Percentiles rank a stretch among this genome's conserved stretches.
These are phyloP conservation scores for Eragrostis tef DNA, from an alignment of 202 grass and related monocot genomes.

Conservation along the genomic window DNA sequence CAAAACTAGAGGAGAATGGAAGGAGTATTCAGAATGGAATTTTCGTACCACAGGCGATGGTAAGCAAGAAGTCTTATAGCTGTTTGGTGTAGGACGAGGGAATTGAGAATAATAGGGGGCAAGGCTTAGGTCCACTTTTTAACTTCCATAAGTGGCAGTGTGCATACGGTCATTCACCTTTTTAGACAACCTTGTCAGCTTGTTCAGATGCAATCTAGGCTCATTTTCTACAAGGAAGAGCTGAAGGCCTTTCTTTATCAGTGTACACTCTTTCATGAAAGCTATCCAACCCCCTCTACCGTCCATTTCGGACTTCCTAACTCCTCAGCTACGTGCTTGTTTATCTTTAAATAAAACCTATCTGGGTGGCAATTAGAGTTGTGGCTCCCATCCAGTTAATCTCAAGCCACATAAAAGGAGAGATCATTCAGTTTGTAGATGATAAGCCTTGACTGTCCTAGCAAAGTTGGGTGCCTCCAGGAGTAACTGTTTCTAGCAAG, in stretches of 20 bases:
- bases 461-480: not conserved
- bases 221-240: not conserved
- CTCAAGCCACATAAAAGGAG: not conserved
- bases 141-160: not conserved
- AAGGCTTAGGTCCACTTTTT: not conserved
- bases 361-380: not conserved
- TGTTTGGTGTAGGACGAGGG: not conserved
- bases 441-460: not conserved
- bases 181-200: not conserved
- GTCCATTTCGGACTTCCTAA: not conserved
- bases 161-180: not conserved
- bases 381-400: not conserved
- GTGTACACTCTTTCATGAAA: not conserved
- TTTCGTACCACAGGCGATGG: not conserved
- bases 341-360: not conserved
- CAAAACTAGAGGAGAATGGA: not conserved
- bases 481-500: too few relatives aligned
- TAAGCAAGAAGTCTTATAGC: not conserved
- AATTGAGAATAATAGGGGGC: conserved; percentile 19
- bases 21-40: not conserved
- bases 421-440: not conserved
- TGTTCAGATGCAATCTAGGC: not conserved
- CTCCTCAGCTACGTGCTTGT: not conserved
- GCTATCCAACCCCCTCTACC: not conserved
- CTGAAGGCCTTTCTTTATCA: not conserved